Evolutionary conservation across 1,139 yeast species (phyloP).

Genomic region (Geotrichum restrictum): DNA sequence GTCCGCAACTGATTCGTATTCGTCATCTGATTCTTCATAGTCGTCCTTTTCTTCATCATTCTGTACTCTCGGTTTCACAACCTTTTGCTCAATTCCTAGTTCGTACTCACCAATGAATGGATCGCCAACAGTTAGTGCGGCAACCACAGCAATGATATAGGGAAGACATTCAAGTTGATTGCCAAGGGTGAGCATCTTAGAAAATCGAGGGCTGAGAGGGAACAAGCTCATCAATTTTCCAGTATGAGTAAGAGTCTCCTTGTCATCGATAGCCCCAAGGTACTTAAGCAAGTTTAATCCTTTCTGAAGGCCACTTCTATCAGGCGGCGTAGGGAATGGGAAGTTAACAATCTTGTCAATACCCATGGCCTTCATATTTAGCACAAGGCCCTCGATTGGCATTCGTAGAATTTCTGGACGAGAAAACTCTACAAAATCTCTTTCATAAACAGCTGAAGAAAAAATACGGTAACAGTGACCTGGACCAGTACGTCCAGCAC

Average conservation of each 20-base stretch:
- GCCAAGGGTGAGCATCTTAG: constrained; percentile 84
- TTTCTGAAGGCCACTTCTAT: constrained; percentile 51
- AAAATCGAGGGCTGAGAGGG: constrained; percentile 90
- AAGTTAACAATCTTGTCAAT: constrained; percentile 84
- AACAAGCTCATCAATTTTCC: constrained; percentile 86
- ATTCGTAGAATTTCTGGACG: constrained; percentile 87
- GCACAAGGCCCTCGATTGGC: constrained; percentile 93
- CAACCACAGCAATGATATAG: constrained; percentile 82
- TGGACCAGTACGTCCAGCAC: constrained; percentile 99
- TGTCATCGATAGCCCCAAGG: constrained; percentile 72
- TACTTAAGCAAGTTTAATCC: constrained; percentile 68
- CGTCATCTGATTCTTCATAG: constrained; percentile 30
- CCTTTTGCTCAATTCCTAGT: constrained; percentile 47
- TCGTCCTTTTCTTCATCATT: constrained; percentile 27
- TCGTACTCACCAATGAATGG: constrained; percentile 78
- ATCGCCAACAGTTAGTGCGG: constrained; percentile 91
- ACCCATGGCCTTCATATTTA: constrained; percentile 96
- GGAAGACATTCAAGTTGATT: constrained; percentile 84
- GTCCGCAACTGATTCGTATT: constrained; percentile 34
- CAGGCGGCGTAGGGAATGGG: constrained; percentile 97
- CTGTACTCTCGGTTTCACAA: constrained; percentile 26
- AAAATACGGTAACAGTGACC: constrained; percentile 93
- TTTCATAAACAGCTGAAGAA: constrained; percentile 93
- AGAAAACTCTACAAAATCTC: constrained; percentile 76
- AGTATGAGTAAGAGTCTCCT: constrained; percentile 58